These are phyloP conservation scores for Galerina sulciceps DNA, from an alignment of 768 basidiomycete species.

Conservation along the genomic window DNA sequence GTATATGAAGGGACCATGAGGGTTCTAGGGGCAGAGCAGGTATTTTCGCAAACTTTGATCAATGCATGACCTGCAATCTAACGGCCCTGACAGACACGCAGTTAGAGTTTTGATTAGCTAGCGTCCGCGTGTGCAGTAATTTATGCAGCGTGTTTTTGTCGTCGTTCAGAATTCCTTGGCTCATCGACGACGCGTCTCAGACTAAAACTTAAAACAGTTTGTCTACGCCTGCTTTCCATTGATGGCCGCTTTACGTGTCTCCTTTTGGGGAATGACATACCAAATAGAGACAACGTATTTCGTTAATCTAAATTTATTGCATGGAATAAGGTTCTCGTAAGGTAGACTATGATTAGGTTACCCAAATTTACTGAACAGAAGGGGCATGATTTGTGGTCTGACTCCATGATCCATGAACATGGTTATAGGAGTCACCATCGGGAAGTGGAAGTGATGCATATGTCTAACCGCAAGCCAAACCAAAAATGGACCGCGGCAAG, in stretches of 20 bases:
- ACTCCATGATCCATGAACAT: not conserved
- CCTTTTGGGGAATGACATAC: conserved; percentile 37
- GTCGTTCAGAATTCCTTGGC: not conserved
- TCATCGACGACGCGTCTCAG: not conserved
- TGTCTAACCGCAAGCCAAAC: conserved; percentile 1
- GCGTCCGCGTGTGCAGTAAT: conserved; percentile 9
- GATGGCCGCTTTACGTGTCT: conserved; percentile 21
- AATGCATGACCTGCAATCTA: conserved; percentile 6
- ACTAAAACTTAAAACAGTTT: not conserved
- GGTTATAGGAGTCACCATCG: not conserved
- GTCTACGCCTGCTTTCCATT: not conserved
- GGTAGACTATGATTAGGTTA: conserved; percentile 2
- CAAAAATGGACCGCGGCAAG: conserved; percentile 2
- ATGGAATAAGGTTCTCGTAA: conserved; percentile 2
- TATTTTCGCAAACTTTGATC: conserved; percentile 24
- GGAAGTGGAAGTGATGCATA: not conserved
- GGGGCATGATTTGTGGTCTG: not conserved
- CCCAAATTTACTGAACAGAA: not conserved
- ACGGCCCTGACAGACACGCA: conserved; percentile 44
- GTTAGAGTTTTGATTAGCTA: conserved; percentile 33
- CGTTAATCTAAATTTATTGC: conserved; percentile 6
- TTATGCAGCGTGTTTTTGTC: conserved; percentile 4
- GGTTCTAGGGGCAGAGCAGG: conserved; percentile 68
- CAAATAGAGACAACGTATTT: conserved; percentile 28
- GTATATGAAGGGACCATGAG: conserved; percentile 81